phyloP scores from a whole-genome alignment of 2,329 filamentous ascomycete genomes.

The Verruconis gallopava region DNA sequence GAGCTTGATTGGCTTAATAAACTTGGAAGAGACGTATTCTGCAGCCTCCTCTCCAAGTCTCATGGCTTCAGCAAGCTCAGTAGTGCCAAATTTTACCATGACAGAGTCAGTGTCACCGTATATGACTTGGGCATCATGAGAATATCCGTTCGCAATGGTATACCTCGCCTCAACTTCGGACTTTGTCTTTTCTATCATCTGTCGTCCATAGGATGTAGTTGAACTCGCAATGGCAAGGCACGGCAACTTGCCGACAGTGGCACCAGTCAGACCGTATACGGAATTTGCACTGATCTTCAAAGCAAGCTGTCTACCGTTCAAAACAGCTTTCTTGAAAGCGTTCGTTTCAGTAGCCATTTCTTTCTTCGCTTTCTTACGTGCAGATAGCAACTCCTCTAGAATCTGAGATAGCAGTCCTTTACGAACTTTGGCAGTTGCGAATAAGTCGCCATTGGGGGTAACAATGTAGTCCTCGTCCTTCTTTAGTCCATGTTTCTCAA shows the following conservation, averaged over 20 bases:
- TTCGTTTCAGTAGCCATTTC: constrained; percentile 83
- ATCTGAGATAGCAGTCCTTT: constrained; percentile 92
- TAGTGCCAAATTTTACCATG: constrained; percentile 97
- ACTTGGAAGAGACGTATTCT: constrained; percentile 77
- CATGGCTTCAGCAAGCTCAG: constrained; percentile 80
- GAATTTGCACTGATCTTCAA: constrained; percentile 96
- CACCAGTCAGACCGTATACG: constrained; percentile 93
- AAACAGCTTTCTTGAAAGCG: constrained; percentile 91
- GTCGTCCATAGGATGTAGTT: constrained; percentile 89
- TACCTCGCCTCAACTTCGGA: constrained; percentile 86
- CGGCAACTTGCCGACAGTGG: constrained; percentile 87
- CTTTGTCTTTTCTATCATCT: constrained; percentile 99
- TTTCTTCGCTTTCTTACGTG: constrained; percentile 87
- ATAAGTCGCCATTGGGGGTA: constrained; percentile 87
- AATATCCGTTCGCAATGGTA: constrained; percentile 86
- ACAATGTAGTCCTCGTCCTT: constrained; percentile 95
- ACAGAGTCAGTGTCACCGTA: constrained; percentile 99
- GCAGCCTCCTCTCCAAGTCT: constrained; percentile 89
- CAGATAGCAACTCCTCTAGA: constrained; percentile 81
- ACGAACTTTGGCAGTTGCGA: constrained; percentile 74
- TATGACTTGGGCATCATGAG: constrained; percentile 89
- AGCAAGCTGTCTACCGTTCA: constrained; percentile 93
- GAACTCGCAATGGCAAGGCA: constrained; percentile 93
- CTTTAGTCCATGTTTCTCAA: constrained; percentile 63
- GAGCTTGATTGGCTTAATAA: constrained; percentile 92